A percentile compares a stretch with the other conserved stretches of the same genome.
These are phyloP conservation scores for Priceomyces medius DNA, from an alignment of 805 yeast species.

Conservation along the genomic window DNA sequence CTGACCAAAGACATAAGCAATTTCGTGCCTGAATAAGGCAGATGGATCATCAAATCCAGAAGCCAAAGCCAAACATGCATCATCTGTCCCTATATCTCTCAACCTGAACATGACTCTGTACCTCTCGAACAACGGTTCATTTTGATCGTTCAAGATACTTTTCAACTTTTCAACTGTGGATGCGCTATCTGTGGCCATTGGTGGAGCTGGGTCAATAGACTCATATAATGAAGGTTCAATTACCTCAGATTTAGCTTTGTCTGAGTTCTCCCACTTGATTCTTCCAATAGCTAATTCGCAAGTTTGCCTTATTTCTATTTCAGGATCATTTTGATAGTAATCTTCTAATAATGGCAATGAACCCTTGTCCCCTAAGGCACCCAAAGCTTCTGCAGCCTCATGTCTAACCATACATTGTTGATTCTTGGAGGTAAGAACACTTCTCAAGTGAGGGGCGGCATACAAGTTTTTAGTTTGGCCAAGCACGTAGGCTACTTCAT, in stretches of 20 bases:
- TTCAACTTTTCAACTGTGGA: conserved; percentile 67
- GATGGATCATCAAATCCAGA: conserved; percentile 86
- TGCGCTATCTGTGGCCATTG: conserved; percentile 60
- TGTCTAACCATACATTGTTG: conserved; percentile 98
- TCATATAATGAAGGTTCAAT: conserved; percentile 76
- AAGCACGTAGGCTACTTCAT: conserved; percentile 94
- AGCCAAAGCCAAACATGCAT: conserved; percentile 90
- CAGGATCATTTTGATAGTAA: conserved; percentile 70
- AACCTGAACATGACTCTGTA: conserved; percentile 98
- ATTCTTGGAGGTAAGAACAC: conserved; percentile 58
- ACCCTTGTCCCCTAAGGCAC: conserved; percentile 84
- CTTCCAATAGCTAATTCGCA: conserved; percentile 96
- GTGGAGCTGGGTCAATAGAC: conserved; percentile 98
- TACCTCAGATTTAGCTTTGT: conserved; percentile 59
- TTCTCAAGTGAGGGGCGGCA: conserved; percentile 74
- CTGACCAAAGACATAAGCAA: conserved; percentile 98
- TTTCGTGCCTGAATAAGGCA: conserved; percentile 95
- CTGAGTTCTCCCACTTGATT: conserved; percentile 87
- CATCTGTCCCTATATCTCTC: conserved; percentile 90
- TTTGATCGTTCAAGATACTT: conserved; percentile 69
- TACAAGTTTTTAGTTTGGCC: conserved; percentile 89
- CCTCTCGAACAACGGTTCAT: conserved; percentile 81
- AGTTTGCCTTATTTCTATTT: conserved; percentile 89
- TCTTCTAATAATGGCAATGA: conserved; percentile 66
- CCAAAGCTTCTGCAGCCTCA: conserved; percentile 98